A percentile compares a stretch with the other conserved stretches of the same genome.
phyloP scores from a whole-genome alignment of 2,329 filamentous ascomycete genomes.

The Neonectria neomacrospora region DNA sequence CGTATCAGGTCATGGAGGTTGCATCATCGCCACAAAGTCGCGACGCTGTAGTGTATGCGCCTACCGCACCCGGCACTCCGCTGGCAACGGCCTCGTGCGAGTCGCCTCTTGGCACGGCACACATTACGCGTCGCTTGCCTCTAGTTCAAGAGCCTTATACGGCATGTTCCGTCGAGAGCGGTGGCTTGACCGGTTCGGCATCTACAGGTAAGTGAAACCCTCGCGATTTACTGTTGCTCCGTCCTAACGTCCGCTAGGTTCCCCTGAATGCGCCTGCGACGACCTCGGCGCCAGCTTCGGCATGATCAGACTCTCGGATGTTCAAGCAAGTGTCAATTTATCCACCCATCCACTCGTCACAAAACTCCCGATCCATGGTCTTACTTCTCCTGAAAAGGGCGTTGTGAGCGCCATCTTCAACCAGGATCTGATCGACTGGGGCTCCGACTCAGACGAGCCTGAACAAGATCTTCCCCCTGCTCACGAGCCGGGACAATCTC shows the following conservation, averaged over 20 bases:
- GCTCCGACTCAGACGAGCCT: conserved; percentile 10
- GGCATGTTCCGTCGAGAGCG: not conserved
- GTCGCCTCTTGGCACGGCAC: not conserved
- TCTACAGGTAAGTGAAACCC: not conserved
- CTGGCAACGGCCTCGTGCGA: too few species aligned
- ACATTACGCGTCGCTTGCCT: not conserved
- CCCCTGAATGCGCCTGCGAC: not conserved
- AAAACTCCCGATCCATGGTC: not conserved
- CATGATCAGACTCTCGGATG: not conserved
- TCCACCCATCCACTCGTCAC: not conserved
- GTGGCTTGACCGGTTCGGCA: not conserved
- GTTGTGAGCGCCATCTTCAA: conserved; percentile 15
- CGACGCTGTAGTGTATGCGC: not conserved
- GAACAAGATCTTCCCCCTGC: not conserved
- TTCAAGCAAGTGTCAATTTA: not conserved
- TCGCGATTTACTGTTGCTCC: not conserved
- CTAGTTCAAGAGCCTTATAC: not conserved
- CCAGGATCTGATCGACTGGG: conserved; percentile 29
- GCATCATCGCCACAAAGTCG: not conserved
- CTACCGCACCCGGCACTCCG: not conserved
- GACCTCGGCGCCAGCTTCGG: not conserved
- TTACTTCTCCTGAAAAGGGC: conserved; percentile 4
- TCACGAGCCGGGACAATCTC: not conserved
- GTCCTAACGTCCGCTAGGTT: not conserved
- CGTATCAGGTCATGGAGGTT: not conserved